phyloP scores from a whole-genome alignment of 2,329 filamentous ascomycete genomes.

The Epichloe coenophiala region DNA sequence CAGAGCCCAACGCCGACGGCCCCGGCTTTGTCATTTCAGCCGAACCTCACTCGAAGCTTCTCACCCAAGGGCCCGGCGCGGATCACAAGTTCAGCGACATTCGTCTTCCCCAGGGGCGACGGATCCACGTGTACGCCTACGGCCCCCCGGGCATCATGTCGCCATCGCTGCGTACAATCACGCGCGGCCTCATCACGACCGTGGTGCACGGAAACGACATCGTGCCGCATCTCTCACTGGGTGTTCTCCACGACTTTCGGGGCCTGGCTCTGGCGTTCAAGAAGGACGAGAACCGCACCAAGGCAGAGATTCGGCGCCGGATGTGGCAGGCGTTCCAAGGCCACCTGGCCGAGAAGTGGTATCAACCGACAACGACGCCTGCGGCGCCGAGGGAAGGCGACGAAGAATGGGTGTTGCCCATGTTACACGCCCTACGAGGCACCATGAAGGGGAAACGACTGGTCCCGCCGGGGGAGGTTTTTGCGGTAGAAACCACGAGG shows the following conservation, averaged over 20 bases:
- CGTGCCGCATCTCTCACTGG: slow-evolving; percentile 60
- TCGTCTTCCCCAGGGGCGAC: slow-evolving; percentile 50
- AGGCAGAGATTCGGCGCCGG: slow-evolving; percentile 50
- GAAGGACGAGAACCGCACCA: slow-evolving; percentile 52
- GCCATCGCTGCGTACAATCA: slow-evolving; percentile 52
- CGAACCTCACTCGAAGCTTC: slow-evolving; percentile 29
- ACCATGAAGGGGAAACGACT: slow-evolving; percentile 57
- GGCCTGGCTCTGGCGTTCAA: slow-evolving; percentile 61
- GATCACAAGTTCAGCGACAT: slow-evolving; percentile 21
- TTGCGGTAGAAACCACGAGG: slow-evolving; percentile 53
- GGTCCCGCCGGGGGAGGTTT: slow-evolving; percentile 64
- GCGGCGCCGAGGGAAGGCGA: slow-evolving; percentile 33
- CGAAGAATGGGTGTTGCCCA: slow-evolving; percentile 56
- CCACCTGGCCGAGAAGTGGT: slow-evolving; percentile 49
- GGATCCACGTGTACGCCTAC: slow-evolving; percentile 70
- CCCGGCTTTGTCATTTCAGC: slow-evolving; percentile 50
- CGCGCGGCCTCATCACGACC: slow-evolving; percentile 61
- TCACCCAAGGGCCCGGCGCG: slow-evolving; percentile 19
- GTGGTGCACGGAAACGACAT: slow-evolving; percentile 61
- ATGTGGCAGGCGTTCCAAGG: slow-evolving; percentile 52
- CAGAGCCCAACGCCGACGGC: slow-evolving; percentile 42
- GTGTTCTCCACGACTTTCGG: slow-evolving; percentile 62
- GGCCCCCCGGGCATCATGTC: slow-evolving; percentile 67
- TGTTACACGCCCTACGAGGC: slow-evolving; percentile 50
- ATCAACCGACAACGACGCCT: slow-evolving; percentile 22